Evolutionary conservation across 192 early-diverging fungal genomes (phyloP).

Genomic region (Backusella australiensis): DNA sequence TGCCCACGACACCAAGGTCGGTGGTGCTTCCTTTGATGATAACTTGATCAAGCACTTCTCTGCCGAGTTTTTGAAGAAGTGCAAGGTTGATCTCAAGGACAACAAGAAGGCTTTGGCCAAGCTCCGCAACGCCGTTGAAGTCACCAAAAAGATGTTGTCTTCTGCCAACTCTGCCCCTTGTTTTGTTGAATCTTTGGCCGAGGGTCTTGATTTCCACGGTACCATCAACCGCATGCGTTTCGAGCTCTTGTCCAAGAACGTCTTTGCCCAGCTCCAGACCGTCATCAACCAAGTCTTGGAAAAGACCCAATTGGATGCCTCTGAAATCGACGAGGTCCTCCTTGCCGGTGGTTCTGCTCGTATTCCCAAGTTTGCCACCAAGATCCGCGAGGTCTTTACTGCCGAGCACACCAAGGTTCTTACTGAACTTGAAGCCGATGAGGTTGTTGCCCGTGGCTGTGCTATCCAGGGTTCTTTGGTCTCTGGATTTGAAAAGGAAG

Average conservation of each 20-base stretch:
- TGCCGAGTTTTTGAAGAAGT: slow-evolving; percentile 87
- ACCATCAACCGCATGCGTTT: slow-evolving; percentile 85
- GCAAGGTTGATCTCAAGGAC: slow-evolving; percentile 71
- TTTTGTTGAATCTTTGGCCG: slow-evolving; percentile 87
- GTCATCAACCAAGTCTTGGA: slow-evolving; percentile 65
- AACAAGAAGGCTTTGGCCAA: slow-evolving; percentile 82
- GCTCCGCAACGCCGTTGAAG: slow-evolving; percentile 80
- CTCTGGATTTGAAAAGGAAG: slow-evolving; percentile 58
- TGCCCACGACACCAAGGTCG: slow-evolving; percentile 74
- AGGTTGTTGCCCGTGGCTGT: slow-evolving; percentile 88
- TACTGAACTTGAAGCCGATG: slow-evolving; percentile 88
- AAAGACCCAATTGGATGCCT: slow-evolving; percentile 62
- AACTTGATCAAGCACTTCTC: slow-evolving; percentile 77
- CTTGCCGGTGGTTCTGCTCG: slow-evolving; percentile 86
- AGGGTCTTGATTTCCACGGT: slow-evolving; percentile 88
- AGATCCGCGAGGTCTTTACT: slow-evolving; percentile 71
- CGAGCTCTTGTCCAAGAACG: slow-evolving; percentile 79
- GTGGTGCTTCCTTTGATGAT: slow-evolving; percentile 86
- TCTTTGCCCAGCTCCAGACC: slow-evolving; percentile 70
- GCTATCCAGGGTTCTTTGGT: slow-evolving; percentile 85
- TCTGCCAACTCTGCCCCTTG: slow-evolving; percentile 81
- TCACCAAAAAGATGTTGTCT: slow-evolving; percentile 89
- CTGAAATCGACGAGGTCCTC: slow-evolving; percentile 84
- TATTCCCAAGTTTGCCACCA: slow-evolving; percentile 82
- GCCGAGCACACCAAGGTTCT: slow-evolving; percentile 63